phyloP scores from a whole-genome alignment of 1,284 basidiomycete species.

The Apiotrichum gamsii region DNA sequence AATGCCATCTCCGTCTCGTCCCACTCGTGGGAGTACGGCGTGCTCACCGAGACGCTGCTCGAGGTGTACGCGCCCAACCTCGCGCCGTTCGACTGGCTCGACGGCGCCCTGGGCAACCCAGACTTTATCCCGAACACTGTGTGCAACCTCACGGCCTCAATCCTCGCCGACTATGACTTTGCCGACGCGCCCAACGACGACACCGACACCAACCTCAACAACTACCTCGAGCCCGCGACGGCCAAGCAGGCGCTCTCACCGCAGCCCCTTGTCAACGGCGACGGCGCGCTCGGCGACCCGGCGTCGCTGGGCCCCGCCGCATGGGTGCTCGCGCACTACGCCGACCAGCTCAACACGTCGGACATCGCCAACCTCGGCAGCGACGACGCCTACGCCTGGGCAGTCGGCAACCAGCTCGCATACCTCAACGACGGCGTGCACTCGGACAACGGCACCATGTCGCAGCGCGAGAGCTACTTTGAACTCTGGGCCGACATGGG shows the following conservation, averaged over 20 bases:
- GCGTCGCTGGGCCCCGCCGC: conserved; percentile 22
- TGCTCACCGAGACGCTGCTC: conserved; percentile 22
- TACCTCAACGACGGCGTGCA: conserved; percentile 17
- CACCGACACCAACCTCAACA: not conserved
- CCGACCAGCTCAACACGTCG: conserved; percentile 4
- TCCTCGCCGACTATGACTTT: conserved; percentile 18
- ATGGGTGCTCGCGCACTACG: conserved; percentile 26
- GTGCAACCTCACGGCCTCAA: conserved; percentile 5
- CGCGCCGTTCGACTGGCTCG: conserved; percentile 22
- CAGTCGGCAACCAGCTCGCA: conserved; percentile 28
- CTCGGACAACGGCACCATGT: conserved; percentile 23
- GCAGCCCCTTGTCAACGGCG: conserved; percentile 23
- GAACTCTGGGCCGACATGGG: conserved; percentile 55
- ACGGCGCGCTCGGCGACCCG: conserved; percentile 31
- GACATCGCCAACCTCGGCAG: not conserved
- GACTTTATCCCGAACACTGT: not conserved
- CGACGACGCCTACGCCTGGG: conserved; percentile 28
- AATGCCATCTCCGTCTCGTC: conserved; percentile 20
- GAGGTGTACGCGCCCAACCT: conserved; percentile 29
- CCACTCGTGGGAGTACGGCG: conserved; percentile 35
- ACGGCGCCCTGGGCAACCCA: not conserved
- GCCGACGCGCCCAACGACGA: conserved; percentile 6
- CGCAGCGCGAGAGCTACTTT: conserved; percentile 27
- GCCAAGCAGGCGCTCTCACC: conserved; percentile 9
- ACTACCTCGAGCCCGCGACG: conserved; percentile 9